These are phyloP conservation scores for Fusarium cyanostomum DNA, from an alignment of 2,329 filamentous ascomycete species.

Conservation along the genomic window DNA sequence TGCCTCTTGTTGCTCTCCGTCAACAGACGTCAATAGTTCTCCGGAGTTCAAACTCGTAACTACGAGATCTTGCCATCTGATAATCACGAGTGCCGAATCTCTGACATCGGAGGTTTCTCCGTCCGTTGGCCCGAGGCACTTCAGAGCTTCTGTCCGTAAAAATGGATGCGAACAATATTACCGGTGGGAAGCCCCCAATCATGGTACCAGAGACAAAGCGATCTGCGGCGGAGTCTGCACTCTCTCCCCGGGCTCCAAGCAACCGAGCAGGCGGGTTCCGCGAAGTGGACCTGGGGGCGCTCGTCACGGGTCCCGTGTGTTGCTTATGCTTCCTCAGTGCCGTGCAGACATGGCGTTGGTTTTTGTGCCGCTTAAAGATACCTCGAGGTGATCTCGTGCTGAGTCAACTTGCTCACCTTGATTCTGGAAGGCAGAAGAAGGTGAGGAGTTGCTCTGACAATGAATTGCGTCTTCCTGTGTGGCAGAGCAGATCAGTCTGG, in stretches of 20 bases:
- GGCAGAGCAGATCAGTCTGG: neutral
- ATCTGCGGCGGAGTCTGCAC: conserved; percentile 23
- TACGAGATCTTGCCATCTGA: conserved; percentile 22
- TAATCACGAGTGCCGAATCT: conserved; percentile 4
- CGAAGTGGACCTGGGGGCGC: conserved; percentile 25
- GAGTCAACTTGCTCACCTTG: conserved; percentile 14
- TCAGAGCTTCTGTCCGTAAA: conserved; percentile 12
- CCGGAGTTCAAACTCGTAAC: conserved; percentile 19
- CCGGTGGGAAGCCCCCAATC: conserved; percentile 15
- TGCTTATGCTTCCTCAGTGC: conserved; percentile 17
- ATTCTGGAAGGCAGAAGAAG: neutral
- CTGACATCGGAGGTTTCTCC: conserved; percentile 22
- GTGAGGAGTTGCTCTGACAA: neutral
- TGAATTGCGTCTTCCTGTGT: neutral
- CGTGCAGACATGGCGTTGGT: conserved; percentile 10
- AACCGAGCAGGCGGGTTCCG: conserved; percentile 40
- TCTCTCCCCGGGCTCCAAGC: conserved; percentile 34
- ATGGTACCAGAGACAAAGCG: conserved; percentile 1
- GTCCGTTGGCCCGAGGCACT: conserved; percentile 37
- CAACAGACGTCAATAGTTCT: neutral
- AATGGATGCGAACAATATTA: conserved; percentile 21
- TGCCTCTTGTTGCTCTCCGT: conserved; percentile 2
- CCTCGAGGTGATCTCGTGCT: conserved; percentile 6
- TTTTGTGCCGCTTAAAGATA: conserved; percentile 26
- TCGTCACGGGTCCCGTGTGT: conserved; percentile 30